Evolutionary conservation across 1,284 basidiomycete genomes (phyloP).

Genomic region (Trametes hirsuta): DNA sequence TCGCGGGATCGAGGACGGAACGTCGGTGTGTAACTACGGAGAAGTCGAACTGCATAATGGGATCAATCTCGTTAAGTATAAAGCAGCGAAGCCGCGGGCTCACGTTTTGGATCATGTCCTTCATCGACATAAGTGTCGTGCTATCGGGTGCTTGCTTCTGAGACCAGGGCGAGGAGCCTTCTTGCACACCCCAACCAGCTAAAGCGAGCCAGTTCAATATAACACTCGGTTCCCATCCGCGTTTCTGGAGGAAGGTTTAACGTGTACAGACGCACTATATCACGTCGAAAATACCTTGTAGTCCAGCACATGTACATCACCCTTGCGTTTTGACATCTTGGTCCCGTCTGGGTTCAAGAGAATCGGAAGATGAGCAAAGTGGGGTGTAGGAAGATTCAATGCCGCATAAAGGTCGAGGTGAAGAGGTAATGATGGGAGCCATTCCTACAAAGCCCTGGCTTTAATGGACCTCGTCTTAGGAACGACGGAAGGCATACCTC

Average conservation of each 20-base stretch:
- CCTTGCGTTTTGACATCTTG: conserved; percentile 94
- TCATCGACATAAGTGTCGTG: conserved; percentile 64
- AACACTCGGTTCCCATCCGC: conserved; percentile 90
- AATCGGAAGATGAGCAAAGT: conserved; percentile 91
- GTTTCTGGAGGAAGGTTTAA: conserved; percentile 41
- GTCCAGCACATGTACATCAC: conserved; percentile 85
- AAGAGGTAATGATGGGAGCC: conserved; percentile 93
- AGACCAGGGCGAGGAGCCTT: conserved; percentile 30
- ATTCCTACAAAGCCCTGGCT: conserved; percentile 64
- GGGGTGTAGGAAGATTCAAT: conserved; percentile 72
- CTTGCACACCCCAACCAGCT: conserved; percentile 85
- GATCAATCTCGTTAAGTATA: neutral
- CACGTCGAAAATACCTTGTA: conserved; percentile 67
- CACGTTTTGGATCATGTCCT: conserved; percentile 68
- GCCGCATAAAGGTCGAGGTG: conserved; percentile 90
- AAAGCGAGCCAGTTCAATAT: conserved; percentile 93
- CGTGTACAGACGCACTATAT: neutral
- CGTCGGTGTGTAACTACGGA: conserved; percentile 74
- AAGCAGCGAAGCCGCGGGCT: neutral
- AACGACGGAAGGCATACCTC: conserved; percentile 58
- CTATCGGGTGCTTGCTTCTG: conserved; percentile 58
- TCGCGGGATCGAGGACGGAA: conserved; percentile 69
- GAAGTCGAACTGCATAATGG: conserved; percentile 63
- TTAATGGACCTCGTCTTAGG: neutral
- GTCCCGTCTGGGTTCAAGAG: conserved; percentile 89